Percentiles rank a stretch among this genome's conserved stretches.
Evolutionary conservation across 371 early-diverging fungal species (phyloP).

Genomic region (Fennellomyces sp.): DNA sequence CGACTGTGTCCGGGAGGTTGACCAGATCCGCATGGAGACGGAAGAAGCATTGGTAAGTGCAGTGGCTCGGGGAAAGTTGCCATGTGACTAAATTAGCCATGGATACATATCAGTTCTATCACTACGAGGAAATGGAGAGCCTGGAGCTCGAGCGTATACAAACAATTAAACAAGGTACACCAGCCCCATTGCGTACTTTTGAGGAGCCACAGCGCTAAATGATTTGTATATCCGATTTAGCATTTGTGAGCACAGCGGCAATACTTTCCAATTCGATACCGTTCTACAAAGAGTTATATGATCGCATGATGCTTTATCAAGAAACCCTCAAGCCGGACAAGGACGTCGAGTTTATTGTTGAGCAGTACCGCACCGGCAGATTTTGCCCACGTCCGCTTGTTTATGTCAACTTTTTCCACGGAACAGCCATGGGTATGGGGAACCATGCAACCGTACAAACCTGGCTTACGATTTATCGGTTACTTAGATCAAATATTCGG

Average conservation of each 20-base stretch:
- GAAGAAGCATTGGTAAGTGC: constrained; percentile 69
- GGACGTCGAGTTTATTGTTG: constrained; percentile 70
- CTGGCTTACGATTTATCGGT: background rate
- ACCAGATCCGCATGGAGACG: constrained; percentile 59
- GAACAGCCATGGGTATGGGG: constrained; percentile 54
- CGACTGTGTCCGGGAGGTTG: constrained; percentile 57
- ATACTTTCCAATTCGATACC: constrained; percentile 63
- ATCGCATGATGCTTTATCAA: constrained; percentile 66
- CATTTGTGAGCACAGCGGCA: constrained; percentile 67
- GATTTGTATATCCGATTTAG: constrained; percentile 26
- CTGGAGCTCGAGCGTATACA: constrained; percentile 62
- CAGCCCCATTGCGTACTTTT: background rate
- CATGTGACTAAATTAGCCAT: background rate
- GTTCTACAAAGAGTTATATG: constrained; percentile 56
- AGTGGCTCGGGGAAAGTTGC: background rate
- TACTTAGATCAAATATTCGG: constrained; percentile 73
- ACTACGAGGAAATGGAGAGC: constrained; percentile 62
- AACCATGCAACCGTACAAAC: background rate
- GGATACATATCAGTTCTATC: constrained; percentile 35
- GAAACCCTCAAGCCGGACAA: constrained; percentile 70
- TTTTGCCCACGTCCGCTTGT: constrained; percentile 70
- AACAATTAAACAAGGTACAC: constrained; percentile 61
- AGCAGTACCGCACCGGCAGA: constrained; percentile 70
- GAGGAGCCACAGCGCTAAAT: background rate
- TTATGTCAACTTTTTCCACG: constrained; percentile 61